These are phyloP conservation scores for Daldinia vernicosa DNA, from an alignment of 495 filamentous ascomycete genomes.

Conservation along the genomic window DNA sequence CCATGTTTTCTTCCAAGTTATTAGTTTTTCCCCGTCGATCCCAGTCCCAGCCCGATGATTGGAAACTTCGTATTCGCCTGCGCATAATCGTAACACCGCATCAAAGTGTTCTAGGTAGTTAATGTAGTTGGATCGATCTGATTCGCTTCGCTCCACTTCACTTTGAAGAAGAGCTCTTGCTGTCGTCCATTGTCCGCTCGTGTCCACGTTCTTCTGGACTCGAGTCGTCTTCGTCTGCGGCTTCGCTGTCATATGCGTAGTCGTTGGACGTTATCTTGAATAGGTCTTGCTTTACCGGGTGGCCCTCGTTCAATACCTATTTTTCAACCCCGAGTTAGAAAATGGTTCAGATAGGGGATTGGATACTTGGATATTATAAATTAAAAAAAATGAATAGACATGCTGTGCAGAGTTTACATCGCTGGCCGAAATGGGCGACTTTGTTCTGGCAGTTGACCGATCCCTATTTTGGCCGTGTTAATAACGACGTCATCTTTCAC, in stretches of 20 bases:
- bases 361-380: background rate
- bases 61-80: background rate
- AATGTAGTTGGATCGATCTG: background rate
- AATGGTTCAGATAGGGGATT: background rate
- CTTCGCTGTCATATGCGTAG: conserved; percentile 31
- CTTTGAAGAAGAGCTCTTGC: conserved; percentile 29
- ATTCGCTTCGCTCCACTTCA: conserved; percentile 5
- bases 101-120: background rate
- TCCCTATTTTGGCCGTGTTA: conserved; percentile 45
- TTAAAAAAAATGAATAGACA: too few species aligned
- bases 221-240: conserved; percentile 20
- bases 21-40: background rate
- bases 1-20: background rate
- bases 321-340: background rate
- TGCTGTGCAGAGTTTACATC: conserved; percentile 57
- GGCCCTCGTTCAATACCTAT: conserved; percentile 40
- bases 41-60: background rate
- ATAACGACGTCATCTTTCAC: background rate
- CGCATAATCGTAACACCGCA: background rate
- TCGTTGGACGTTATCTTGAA: conserved; percentile 25
- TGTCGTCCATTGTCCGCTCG: conserved; percentile 8
- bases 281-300: conserved; percentile 17
- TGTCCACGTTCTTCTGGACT: conserved; percentile 19
- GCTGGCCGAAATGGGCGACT: conserved; percentile 55
- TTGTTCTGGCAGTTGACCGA: conserved; percentile 57